Base-by-base conservation (phyloP, 768 basidiomycete species). In the Boletus rubropictus region DNA sequence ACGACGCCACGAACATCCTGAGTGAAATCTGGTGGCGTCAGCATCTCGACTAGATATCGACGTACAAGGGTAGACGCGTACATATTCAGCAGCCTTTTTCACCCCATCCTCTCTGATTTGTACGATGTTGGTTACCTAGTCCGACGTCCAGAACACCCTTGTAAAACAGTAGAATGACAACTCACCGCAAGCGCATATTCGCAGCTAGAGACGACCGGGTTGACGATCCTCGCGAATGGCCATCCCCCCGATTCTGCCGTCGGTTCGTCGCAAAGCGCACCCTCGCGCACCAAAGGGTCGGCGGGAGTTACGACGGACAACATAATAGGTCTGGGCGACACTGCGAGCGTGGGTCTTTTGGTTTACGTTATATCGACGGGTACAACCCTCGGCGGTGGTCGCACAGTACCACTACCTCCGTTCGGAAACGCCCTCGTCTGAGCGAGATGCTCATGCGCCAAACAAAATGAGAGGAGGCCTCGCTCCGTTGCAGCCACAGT, bases 81-180 rank as follows among this genome's bases (percentile, higher is more conserved):
- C 86, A 59, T 82, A 76, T 68, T 72, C 72, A n/a, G 86, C 86
- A 28, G 85, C 86, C 41, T 68, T 65, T 53, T 71, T 71, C 22
- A 88, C 75, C n/a, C 83, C 84, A 7, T 72, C 66, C 18, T 76
- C 72, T 59, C 79, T 75, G 44, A 87, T 72, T 27, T 70, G 69
- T 8, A 86, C 84, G 17, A 86, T 52, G 52, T 77, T 69, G 2
- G 80, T 82, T 51, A 71, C 70, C 86, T 88, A 61, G 31, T 22
- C 17, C 28, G 15, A 51, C 15, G n/a, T 44, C 15, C 9, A 40
- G 25, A n/a, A 35, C 15, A 18, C 27, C 12, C 12, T 12, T 11
- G 36, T 27, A 18, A 20, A 41, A 33, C 27, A 21, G 15, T 7
- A 22, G 27, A 31, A 14, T 1, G 8, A 31, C 14, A 21, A 66